A percentile compares a stretch with the other conserved stretches of the same genome.
Conservation (phyloP, 2,329 filamentous ascomycete genomes). For the Pseudodiploospora longispora region DNA sequence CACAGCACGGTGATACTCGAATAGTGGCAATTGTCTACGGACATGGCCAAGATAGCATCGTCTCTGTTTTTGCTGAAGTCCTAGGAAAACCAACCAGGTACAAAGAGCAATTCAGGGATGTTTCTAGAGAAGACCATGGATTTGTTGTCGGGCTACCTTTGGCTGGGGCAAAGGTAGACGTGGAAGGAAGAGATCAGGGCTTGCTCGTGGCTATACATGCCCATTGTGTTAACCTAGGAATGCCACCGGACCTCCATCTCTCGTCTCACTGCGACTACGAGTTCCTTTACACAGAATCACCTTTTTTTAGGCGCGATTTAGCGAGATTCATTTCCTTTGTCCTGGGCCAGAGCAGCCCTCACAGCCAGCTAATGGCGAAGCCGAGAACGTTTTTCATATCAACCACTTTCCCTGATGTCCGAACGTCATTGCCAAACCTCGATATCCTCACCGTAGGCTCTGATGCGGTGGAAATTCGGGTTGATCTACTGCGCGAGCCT, state of each 20-base stretch:
- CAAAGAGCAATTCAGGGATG: conserved; percentile 45
- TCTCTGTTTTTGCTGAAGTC: conserved; percentile 69
- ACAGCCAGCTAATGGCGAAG: conserved; percentile 70
- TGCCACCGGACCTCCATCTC: conserved; percentile 57
- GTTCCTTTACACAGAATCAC: conserved; percentile 68
- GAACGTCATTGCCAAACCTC: conserved; percentile 72
- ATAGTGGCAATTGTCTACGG: conserved; percentile 63
- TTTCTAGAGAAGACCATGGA: conserved; percentile 47
- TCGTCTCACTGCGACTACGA: conserved; percentile 73
- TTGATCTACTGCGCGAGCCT: conserved; percentile 72
- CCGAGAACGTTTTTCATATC: conserved; percentile 77
- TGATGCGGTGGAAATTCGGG: conserved; percentile 77
- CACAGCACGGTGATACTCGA: conserved; percentile 46
- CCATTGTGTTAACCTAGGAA: conserved; percentile 64
- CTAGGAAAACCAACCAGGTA: conserved; percentile 64
- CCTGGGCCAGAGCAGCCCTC: conserved; percentile 69
- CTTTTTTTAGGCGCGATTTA: conserved; percentile 67
- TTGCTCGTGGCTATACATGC: conserved; percentile 65
- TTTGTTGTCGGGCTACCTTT: conserved; percentile 61
- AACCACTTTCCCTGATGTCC: conserved; percentile 80
- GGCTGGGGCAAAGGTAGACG: conserved; percentile 46
- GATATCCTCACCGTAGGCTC: conserved; percentile 82
- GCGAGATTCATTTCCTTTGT: conserved; percentile 73
- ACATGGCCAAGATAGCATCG: conserved; percentile 63
- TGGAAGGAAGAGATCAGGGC: conserved; percentile 48